Evolutionary conservation across 2,329 filamentous ascomycete species (phyloP).

Genomic region (Talaromyces sp.): DNA sequence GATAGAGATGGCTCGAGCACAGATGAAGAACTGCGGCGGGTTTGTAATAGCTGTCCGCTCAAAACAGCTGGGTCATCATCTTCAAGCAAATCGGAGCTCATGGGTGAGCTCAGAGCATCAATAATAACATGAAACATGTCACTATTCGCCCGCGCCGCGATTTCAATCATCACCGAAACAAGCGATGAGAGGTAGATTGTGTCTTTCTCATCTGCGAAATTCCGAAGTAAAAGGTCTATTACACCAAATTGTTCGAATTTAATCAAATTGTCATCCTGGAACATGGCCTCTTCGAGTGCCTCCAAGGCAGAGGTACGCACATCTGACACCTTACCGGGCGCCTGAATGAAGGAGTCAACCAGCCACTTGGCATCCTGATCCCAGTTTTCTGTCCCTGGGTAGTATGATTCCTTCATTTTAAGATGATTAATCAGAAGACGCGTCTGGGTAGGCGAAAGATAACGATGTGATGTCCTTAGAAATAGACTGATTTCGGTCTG

Average conservation of each 20-base stretch:
- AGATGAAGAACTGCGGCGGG: conserved; percentile 31
- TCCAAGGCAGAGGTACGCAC: conserved; percentile 40
- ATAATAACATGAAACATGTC: conserved; percentile 32
- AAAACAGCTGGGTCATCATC: conserved; percentile 28
- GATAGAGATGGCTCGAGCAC: conserved; percentile 34
- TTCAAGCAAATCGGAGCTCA: conserved; percentile 33
- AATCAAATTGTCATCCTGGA: conserved; percentile 28
- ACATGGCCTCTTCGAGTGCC: conserved; percentile 39
- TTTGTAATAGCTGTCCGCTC: conserved; percentile 19
- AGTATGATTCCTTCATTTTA: conserved; percentile 33
- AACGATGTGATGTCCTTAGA: conserved; percentile 33
- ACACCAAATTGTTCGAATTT: conserved; percentile 34
- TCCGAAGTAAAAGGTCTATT: conserved; percentile 31
- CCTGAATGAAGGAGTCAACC: conserved; percentile 36
- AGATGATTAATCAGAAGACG: conserved; percentile 37
- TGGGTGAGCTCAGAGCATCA: conserved; percentile 33
- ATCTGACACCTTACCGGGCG: conserved; percentile 37
- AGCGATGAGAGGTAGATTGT: conserved; percentile 38
- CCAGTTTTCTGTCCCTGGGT: conserved; percentile 33
- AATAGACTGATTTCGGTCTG: conserved; percentile 35
- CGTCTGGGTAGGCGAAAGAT: conserved; percentile 38
- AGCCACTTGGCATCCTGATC: conserved; percentile 32
- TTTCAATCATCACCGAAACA: conserved; percentile 38
- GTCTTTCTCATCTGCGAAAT: conserved; percentile 37
- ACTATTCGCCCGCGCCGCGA: conserved; percentile 30